phyloP scores from a whole-genome alignment of 192 early-diverging fungal species.

The Paraglomus brasilianum region DNA sequence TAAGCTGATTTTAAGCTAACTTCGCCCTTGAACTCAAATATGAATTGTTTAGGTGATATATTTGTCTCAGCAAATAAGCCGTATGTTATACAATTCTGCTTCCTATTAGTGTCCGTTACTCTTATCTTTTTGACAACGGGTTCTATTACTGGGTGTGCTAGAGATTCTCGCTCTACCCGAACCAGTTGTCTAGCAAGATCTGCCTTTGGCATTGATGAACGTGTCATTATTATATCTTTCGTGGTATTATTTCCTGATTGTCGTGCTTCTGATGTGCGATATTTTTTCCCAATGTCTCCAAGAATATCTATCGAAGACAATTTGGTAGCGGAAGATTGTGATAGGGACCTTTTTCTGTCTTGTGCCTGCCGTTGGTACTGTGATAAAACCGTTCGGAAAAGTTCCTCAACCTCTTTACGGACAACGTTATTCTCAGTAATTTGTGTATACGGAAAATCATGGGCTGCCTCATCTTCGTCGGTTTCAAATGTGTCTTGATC shows the following conservation, averaged over 20 bases:
- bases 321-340: constrained; percentile 37
- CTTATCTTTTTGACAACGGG: constrained; percentile 41
- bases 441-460: constrained; percentile 38
- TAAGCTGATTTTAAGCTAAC: constrained; percentile 64
- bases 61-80: constrained; percentile 64
- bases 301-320: constrained; percentile 30
- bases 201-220: constrained; percentile 18
- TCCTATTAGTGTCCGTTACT: constrained; percentile 29
- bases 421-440: constrained; percentile 43
- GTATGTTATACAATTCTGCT: constrained; percentile 40
- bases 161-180: constrained; percentile 43
- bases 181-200: constrained; percentile 33
- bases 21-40: constrained; percentile 80
- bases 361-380: constrained; percentile 42
- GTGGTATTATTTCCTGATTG: constrained; percentile 12
- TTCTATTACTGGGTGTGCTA: constrained; percentile 43
- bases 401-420: constrained; percentile 42
- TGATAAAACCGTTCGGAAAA: constrained; percentile 39
- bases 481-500: constrained; percentile 39
- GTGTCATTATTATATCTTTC: constrained; percentile 31
- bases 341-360: constrained; percentile 43
- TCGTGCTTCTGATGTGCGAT: constrained; percentile 29
- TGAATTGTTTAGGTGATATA: constrained; percentile 53
- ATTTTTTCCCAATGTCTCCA: background rate
- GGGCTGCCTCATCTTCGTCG: constrained; percentile 35